phyloP scores from a whole-genome alignment of 306 rosid genomes.

The Quillaja saponaria region DNA sequence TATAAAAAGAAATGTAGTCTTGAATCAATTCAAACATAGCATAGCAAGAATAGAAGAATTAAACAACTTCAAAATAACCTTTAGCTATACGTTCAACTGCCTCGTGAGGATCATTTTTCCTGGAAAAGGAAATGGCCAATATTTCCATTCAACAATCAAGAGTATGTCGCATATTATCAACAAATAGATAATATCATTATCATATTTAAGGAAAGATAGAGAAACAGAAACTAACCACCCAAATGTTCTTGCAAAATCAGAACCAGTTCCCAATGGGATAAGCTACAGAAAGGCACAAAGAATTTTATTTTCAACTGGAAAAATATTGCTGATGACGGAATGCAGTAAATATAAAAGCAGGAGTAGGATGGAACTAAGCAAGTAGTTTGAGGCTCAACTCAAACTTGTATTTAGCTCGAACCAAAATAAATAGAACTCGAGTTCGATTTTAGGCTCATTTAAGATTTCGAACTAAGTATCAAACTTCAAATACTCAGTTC shows the following conservation, averaged over 20 bases:
- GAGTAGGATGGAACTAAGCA: too few relatives aligned
- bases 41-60: slow-evolving; percentile 1
- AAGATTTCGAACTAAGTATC: too few relatives aligned
- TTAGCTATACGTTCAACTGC: slow-evolving; percentile 78
- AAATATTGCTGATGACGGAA: slow-evolving; percentile 23
- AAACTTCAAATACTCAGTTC: too few relatives aligned
- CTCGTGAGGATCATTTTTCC: slow-evolving; percentile 85
- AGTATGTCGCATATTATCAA: slow-evolving; percentile 14
- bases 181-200: neutral
- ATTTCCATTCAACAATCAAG: slow-evolving; percentile 22
- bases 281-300: slow-evolving; percentile 61
- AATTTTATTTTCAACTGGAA: slow-evolving; percentile 24
- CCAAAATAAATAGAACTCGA: too few relatives aligned
- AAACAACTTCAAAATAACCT: slow-evolving; percentile 40
- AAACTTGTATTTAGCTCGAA: too few relatives aligned
- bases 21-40: slow-evolving; percentile 7
- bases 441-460: too few relatives aligned
- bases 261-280: slow-evolving; percentile 94
- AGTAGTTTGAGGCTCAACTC: too few relatives aligned
- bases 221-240: slow-evolving; percentile 64
- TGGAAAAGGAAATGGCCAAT: slow-evolving; percentile 34
- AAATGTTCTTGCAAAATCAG: slow-evolving; percentile 87
- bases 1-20: too few relatives aligned
- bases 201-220: neutral
- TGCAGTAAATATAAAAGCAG: too few relatives aligned